A percentile compares a stretch with the other conserved stretches of the same genome.
Conservation (phyloP, 306 rosid species). For the Glycyrrhiza uralensis region DNA sequence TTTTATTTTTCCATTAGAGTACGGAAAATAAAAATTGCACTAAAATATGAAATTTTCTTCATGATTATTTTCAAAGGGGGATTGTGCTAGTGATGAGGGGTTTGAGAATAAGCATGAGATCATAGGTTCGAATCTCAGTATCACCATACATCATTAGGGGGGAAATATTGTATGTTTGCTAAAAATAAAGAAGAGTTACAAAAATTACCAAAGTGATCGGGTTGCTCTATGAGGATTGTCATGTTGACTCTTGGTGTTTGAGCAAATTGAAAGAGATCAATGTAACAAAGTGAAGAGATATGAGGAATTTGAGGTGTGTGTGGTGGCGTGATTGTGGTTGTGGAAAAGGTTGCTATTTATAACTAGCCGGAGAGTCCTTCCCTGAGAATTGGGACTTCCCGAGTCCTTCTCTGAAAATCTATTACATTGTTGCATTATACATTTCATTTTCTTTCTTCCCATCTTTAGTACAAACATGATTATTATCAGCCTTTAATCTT, state of each 20-base stretch:
- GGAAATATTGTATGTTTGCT: not conserved
- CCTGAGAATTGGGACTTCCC: conserved; percentile 63
- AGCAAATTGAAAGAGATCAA: not conserved
- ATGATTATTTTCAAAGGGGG: too few species aligned
- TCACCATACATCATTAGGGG: too few species aligned
- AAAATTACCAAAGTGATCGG: conserved; percentile 44
- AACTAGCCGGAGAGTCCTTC: conserved; percentile 83
- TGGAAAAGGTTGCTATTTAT: conserved; percentile 55
- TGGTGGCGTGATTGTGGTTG: conserved; percentile 14
- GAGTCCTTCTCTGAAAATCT: conserved; percentile 72
- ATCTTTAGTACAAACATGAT: not conserved
- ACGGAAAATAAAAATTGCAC: not conserved
- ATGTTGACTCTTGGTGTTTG: conserved; percentile 27
- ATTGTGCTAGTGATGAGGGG: too few species aligned
- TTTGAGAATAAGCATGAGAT: too few species aligned
- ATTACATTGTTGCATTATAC: too few species aligned
- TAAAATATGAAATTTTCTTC: not conserved
- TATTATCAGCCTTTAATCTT: not conserved
- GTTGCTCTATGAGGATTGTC: conserved; percentile 63
- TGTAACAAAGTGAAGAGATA: not conserved
- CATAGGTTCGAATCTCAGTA: too few species aligned
- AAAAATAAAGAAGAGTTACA: not conserved
- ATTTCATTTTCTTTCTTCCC: conserved; percentile 10
- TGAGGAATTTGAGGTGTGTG: not conserved
- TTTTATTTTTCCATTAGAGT: not conserved